phyloP scores from a whole-genome alignment of 495 filamentous ascomycete genomes.

The Pseudoneurospora amorphoporcata region DNA sequence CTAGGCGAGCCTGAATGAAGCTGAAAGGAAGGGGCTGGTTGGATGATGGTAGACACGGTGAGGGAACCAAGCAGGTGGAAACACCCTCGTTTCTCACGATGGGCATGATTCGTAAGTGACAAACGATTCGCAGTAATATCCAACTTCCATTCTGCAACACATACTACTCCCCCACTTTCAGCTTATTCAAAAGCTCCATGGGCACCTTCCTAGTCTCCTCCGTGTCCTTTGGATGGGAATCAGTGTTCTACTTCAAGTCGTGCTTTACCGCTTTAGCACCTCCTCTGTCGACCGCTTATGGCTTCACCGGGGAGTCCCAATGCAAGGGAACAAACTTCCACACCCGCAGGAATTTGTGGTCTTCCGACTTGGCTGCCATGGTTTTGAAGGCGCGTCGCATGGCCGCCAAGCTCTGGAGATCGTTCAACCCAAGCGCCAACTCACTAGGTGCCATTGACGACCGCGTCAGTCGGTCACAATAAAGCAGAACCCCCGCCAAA shows the following conservation, averaged over 20 bases:
- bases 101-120: neutral
- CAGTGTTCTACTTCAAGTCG: neutral
- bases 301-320: neutral
- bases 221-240: neutral
- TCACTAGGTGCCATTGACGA: neutral
- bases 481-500: slow-evolving; percentile 2
- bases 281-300: neutral
- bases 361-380: neutral
- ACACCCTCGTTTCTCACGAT: neutral
- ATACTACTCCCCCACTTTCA: neutral
- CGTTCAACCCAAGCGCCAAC: neutral
- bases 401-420: neutral
- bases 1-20: slow-evolving; percentile 7
- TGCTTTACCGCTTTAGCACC: neutral
- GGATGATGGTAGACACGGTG: neutral
- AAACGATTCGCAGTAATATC: neutral
- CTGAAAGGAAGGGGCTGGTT: neutral
- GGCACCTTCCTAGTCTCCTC: neutral
- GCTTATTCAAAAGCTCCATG: neutral
- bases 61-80: neutral
- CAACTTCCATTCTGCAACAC: neutral
- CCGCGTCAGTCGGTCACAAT: neutral
- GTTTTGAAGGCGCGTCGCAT: neutral
- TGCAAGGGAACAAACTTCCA: neutral
- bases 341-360: neutral